Base-by-base conservation (phyloP, 139 green algal species). In the Volvox reticuliferus region DNA sequence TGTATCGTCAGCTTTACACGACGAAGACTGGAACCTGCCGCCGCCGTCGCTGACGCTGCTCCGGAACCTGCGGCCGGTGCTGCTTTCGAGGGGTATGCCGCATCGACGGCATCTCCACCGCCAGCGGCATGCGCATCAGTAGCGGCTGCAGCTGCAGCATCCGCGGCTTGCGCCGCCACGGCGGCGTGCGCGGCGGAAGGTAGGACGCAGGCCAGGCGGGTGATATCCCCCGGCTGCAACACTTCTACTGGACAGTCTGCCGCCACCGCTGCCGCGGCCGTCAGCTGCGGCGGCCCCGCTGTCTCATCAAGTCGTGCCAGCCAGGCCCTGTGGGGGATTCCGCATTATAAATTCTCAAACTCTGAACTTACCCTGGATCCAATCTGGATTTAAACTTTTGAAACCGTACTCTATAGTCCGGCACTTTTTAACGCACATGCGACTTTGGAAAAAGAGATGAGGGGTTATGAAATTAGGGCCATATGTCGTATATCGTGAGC, bases 141-240 rank as follows among this genome's bases (percentile, higher is more conserved):
- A 26, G 36, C 37, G 79, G 37, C 37, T 12, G 14, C 35, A 19
- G 36, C 79, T 44, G 37, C 79, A 36, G 36, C 79, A 36, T 32
- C 63, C 30, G 55, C 75, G 35, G 26, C 71, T 18, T 79, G 26
- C 26, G 71, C 71, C 21, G 33, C 16, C 24, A 77, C n/a, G 16
- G 79, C 65, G 0, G 73, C 63, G 18, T 33, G 32, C 32, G 87
- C 75, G 9, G 33, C 37, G 19, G 79, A 73, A 50, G 65, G 44
- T 68, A 82, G 79, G 44, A 84, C 19, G 37, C 62, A 87, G 12
- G 80, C 79, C 44, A 92, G 67, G 55, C 67, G 65, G 26, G 88
- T 55, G 68, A 67, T 92, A 20, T 87, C 79, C 22, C 88, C 88
- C 1, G 88, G 88, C 79, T 87, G 78, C n/a, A 92, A 65, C 79